A percentile compares a stretch with the other conserved stretches of the same genome.
These are phyloP conservation scores for Globisporangium cylindrosporum DNA, from an alignment of 352 stramenopile species.

Conservation along the genomic window DNA sequence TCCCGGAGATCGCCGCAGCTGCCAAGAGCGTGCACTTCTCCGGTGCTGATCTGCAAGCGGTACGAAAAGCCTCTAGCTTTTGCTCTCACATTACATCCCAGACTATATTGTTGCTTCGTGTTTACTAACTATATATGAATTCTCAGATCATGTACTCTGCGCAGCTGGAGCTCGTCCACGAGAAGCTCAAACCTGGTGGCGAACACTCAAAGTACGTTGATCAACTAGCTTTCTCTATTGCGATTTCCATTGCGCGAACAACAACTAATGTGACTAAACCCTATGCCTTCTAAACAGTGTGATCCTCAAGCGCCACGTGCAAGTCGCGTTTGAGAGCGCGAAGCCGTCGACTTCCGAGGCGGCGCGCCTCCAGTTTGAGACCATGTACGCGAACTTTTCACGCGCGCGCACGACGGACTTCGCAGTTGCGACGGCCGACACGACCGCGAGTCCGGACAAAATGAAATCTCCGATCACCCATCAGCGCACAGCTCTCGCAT, in stretches of 20 bases:
- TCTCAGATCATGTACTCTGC: slow-evolving; percentile 90
- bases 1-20: slow-evolving; percentile 66
- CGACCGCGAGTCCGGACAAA: slow-evolving; percentile 34
- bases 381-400: slow-evolving; percentile 68
- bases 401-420: slow-evolving; percentile 73
- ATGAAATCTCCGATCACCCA: slow-evolving; percentile 58
- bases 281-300: slow-evolving; percentile 21
- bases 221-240: not conserved
- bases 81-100: not conserved
- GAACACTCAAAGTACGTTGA: slow-evolving; percentile 44
- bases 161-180: slow-evolving; percentile 91
- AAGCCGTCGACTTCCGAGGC: slow-evolving; percentile 71
- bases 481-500: slow-evolving; percentile 70
- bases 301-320: slow-evolving; percentile 55
- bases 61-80: slow-evolving; percentile 25
- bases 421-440: slow-evolving; percentile 49
- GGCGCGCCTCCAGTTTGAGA: slow-evolving; percentile 59
- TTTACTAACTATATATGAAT: not conserved
- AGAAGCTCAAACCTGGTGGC: slow-evolving; percentile 78
- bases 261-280: not conserved
- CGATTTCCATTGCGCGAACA: too few species aligned
- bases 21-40: slow-evolving; percentile 85
- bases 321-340: slow-evolving; percentile 56
- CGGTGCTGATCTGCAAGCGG: slow-evolving; percentile 91
- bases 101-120: not conserved